Conservation (phyloP, 1,139 yeast species). For the Yamadazyma triangularis region DNA sequence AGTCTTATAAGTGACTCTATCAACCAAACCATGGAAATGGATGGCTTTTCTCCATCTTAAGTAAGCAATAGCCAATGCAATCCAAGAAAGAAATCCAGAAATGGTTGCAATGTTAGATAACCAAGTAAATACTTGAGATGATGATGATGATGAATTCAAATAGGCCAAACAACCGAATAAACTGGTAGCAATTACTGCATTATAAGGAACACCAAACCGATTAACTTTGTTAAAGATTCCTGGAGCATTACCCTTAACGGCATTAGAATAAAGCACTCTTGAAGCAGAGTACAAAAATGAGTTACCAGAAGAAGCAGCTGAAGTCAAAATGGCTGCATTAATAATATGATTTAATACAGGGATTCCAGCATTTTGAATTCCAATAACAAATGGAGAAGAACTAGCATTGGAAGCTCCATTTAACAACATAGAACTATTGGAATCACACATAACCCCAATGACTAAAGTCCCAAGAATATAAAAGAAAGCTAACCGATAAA, state of each 20-base stretch:
- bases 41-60: slow-evolving; percentile 54
- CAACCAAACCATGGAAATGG: slow-evolving; percentile 32
- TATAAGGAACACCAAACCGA: slow-evolving; percentile 61
- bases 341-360: slow-evolving; percentile 58
- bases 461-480: slow-evolving; percentile 44
- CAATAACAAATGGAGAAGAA: slow-evolving; percentile 48
- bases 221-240: slow-evolving; percentile 50
- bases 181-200: slow-evolving; percentile 34
- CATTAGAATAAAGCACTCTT: slow-evolving; percentile 61
- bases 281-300: slow-evolving; percentile 71
- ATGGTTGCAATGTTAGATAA: slow-evolving; percentile 69
- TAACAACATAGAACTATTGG: slow-evolving; percentile 29
- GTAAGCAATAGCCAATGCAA: slow-evolving; percentile 43
- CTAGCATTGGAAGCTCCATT: slow-evolving; percentile 35
- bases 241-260: slow-evolving; percentile 64
- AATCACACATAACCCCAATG: slow-evolving; percentile 43
- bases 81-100: slow-evolving; percentile 69
- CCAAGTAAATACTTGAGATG: slow-evolving; percentile 58
- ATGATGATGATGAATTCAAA: slow-evolving; percentile 52
- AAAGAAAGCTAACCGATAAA: slow-evolving; percentile 45
- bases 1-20: slow-evolving; percentile 46
- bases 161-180: slow-evolving; percentile 49
- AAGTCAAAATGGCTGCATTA: slow-evolving; percentile 64
- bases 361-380: slow-evolving; percentile 58
- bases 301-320: slow-evolving; percentile 70